Percentiles rank a stretch among this genome's conserved stretches.
These are phyloP conservation scores for Phaeodactylum tricornutum DNA, from an alignment of 108 stramenopile genomes.

Conservation along the genomic window DNA sequence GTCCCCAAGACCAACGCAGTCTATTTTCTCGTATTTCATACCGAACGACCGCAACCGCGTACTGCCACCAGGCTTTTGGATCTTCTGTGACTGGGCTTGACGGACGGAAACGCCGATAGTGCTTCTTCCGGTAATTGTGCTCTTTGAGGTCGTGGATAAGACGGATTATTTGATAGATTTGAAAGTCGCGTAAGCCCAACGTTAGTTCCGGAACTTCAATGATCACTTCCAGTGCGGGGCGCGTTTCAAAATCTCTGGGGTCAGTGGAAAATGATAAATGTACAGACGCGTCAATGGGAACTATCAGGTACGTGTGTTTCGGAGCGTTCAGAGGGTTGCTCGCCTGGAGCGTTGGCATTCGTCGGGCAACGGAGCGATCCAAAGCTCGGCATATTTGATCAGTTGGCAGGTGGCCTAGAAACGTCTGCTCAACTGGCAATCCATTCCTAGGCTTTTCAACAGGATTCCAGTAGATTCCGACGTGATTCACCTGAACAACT, in stretches of 20 bases:
- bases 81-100: slow-evolving; percentile 18
- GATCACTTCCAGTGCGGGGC: slow-evolving; percentile 18
- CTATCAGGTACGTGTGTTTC: slow-evolving; percentile 37
- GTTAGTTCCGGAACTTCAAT: slow-evolving; percentile 20
- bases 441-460: slow-evolving; percentile 27
- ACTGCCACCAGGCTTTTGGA: slow-evolving; percentile 47
- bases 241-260: slow-evolving; percentile 10
- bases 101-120: slow-evolving; percentile 40
- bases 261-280: slow-evolving; percentile 21
- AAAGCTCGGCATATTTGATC: slow-evolving; percentile 18
- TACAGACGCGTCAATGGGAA: slow-evolving; percentile 33
- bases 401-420: slow-evolving; percentile 20
- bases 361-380: slow-evolving; percentile 30
- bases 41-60: slow-evolving; percentile 28
- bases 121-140: slow-evolving; percentile 25
- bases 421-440: slow-evolving; percentile 21
- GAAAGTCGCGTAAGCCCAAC: slow-evolving; percentile 33
- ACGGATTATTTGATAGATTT: slow-evolving; percentile 24
- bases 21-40: slow-evolving; percentile 30
- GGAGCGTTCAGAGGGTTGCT: too few relatives aligned
- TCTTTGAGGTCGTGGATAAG: slow-evolving; percentile 28
- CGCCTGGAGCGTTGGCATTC: too few relatives aligned
- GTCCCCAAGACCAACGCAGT: slow-evolving; percentile 40
- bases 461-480: slow-evolving; percentile 48
- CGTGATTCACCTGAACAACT: slow-evolving; percentile 51